Conservation (phyloP, 179 eudicot genomes). For the Gypsophila paniculata region DNA sequence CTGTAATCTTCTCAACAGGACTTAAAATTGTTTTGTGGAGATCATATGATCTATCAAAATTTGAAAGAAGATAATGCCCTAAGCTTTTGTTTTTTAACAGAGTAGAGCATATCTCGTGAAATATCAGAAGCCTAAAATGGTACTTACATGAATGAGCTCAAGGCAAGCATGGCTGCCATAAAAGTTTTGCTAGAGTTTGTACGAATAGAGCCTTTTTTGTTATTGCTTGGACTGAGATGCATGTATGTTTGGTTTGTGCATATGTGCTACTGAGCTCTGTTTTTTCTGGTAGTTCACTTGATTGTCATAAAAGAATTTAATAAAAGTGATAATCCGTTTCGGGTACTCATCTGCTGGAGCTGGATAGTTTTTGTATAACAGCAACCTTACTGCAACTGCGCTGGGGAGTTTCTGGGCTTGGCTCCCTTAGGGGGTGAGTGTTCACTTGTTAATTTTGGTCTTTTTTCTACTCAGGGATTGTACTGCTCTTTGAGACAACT, state of each 20-base stretch:
- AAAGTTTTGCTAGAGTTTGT: not conserved
- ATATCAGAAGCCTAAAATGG: not conserved
- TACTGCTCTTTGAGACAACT: slow-evolving; percentile 88
- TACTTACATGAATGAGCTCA: not conserved
- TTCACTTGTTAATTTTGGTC: not conserved
- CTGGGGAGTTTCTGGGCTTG: not conserved
- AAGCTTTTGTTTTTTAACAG: not conserved
- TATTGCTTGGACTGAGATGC: slow-evolving; percentile 8
- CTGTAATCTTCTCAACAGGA: not conserved
- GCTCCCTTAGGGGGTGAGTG: not conserved
- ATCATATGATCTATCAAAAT: slow-evolving; percentile 1
- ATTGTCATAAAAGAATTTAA: not conserved
- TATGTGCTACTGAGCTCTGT: not conserved
- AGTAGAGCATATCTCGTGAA: not conserved
- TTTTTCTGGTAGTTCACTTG: not conserved
- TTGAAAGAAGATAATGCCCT: not conserved
- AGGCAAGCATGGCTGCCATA: not conserved
- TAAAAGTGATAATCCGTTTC: not conserved
- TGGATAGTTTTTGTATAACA: not conserved
- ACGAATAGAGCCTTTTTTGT: not conserved
- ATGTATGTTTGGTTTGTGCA: not conserved
- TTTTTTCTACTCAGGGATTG: slow-evolving; percentile 49
- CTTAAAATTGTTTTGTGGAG: not conserved
- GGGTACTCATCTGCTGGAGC: slow-evolving; percentile 2
- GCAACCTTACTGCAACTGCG: slow-evolving; percentile 1